Evolutionary conservation across 1,139 yeast species (phyloP), one percentile per base, ranked within the genome.

Genomic region (Schizosaccharomyces versatilis): DNA sequence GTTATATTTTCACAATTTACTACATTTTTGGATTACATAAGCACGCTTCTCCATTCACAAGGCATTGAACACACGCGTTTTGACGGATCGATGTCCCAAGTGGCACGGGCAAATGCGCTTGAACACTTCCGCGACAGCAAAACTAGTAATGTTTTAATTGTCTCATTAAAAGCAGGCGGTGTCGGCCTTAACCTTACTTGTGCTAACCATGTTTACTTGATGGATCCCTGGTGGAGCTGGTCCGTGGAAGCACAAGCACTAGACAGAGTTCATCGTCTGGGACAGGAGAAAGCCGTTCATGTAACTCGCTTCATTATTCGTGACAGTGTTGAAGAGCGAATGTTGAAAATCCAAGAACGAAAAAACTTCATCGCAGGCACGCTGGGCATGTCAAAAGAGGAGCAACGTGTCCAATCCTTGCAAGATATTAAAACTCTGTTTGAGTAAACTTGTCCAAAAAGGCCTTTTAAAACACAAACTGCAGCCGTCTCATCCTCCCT

Each of bases 211-310:
- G 97, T 94, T 7, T 86, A 80, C 63, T 74, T 90, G 77, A 83
- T 90, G 88, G 97, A 90, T 63, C 97, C 97, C 0, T 90, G 95
- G 94, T 90, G 97, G 97, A 83, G 93, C 36, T 94, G 85, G 51
- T 85, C 95, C 56, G 79, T 84, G 48, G 97, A 90, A 64, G 85
- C 84, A 51, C 97, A 90, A 67, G 97, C 97, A 0, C 85, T 90
- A 60, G 97, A 90, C 67, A 76, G 97, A 63, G 76, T 90, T 36
- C 97, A 90, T 64, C 74, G 97, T 60, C 83, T 90, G 66, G 97
- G 97, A 0, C 97, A 90, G 65, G 71, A 70, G 14, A 59, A 56
- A 41, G 76, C 73, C 41, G 97, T 90, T 19, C 78, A 76, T 59
- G 90, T 90, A 15, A 71, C 78, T 1, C 69, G 97, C 58, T 86